Evolutionary conservation across 345 rosid species (phyloP).

Genomic region (Corchorus capsularis): DNA sequence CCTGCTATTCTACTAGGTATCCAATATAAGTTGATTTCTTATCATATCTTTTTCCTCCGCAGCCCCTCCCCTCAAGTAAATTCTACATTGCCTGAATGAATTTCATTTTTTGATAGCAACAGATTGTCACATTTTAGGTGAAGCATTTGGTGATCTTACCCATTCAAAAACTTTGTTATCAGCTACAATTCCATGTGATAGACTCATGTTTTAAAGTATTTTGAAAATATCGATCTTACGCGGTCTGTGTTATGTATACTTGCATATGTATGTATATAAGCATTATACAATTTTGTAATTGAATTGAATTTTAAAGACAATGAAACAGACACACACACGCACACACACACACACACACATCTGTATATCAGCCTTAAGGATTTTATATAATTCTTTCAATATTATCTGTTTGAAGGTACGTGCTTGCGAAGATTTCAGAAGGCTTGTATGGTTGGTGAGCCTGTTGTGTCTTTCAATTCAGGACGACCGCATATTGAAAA

Average conservation of each 20-base stretch:
- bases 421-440: conserved; percentile 74
- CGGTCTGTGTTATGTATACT: too few species aligned
- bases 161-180: not conserved
- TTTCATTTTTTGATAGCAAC: not conserved
- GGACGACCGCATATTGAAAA: conserved; percentile 72
- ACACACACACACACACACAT: not conserved
- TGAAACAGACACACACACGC: not conserved
- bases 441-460: conserved; percentile 61
- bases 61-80: not conserved
- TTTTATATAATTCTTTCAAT: not conserved
- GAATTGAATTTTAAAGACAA: not conserved
- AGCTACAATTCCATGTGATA: not conserved
- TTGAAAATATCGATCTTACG: too few species aligned
- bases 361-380: not conserved
- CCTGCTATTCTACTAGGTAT: not conserved
- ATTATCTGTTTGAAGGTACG: conserved; percentile 54
- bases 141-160: not conserved
- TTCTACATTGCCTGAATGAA: not conserved
- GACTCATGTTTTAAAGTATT: not conserved
- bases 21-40: not conserved
- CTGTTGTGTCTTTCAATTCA: conserved; percentile 59
- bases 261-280: too few species aligned
- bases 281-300: not conserved
- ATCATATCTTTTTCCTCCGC: not conserved
- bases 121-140: not conserved